Evolutionary conservation across 345 rosid species (phyloP).

Genomic region (Eucalyptus curtisii): DNA sequence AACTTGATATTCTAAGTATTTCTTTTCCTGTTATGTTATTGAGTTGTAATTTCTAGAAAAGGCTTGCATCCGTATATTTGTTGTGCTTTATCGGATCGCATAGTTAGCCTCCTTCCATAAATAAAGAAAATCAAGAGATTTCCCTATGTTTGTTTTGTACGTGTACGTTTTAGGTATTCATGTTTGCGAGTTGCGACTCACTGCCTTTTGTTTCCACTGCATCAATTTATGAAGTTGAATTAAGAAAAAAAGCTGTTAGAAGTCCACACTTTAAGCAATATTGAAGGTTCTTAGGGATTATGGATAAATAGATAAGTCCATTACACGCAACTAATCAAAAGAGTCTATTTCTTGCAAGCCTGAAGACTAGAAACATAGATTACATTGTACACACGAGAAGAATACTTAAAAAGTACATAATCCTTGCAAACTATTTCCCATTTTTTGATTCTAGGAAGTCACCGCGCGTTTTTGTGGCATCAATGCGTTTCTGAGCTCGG

Average conservation of each 20-base stretch:
- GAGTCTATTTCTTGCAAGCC: background rate
- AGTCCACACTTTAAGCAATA: background rate
- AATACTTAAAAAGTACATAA: too few species aligned
- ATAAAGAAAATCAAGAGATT: background rate
- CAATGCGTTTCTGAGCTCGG: background rate
- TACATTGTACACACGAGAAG: background rate
- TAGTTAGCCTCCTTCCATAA: background rate
- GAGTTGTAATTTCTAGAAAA: too few species aligned
- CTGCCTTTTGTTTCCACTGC: background rate
- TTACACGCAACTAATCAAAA: background rate
- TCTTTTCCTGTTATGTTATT: too few species aligned
- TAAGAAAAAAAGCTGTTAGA: background rate
- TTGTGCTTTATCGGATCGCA: background rate
- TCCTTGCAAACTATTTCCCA: too few species aligned
- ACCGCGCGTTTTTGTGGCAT: background rate
- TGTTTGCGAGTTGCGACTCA: background rate
- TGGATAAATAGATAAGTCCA: background rate
- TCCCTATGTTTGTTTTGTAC: background rate
- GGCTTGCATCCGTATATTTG: fast-evolving
- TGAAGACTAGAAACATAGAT: background rate
- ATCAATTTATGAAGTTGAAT: background rate
- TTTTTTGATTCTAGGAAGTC: background rate
- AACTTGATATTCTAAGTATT: too few species aligned
- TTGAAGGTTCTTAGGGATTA: too few species aligned
- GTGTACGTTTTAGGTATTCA: background rate